Conservation (phyloP, 495 filamentous ascomycete genomes). For the Penicillium manginii region DNA sequence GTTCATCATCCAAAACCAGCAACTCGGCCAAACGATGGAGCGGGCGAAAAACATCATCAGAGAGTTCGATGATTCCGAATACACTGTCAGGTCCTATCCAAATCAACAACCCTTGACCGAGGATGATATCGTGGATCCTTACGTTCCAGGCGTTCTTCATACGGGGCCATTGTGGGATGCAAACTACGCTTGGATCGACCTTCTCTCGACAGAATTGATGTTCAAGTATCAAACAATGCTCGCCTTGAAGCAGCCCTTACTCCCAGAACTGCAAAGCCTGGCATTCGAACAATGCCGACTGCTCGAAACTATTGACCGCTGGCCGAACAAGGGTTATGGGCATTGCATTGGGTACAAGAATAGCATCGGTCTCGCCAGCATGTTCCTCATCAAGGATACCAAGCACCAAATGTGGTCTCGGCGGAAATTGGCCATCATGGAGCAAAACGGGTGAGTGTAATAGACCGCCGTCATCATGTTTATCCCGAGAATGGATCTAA, state of each 20-base stretch:
- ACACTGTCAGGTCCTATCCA: constrained; percentile 62
- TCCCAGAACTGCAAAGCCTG: constrained; percentile 57
- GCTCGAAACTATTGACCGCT: constrained; percentile 76
- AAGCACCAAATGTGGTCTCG: constrained; percentile 83
- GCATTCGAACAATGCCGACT: constrained; percentile 74
- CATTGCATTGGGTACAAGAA: constrained; percentile 74
- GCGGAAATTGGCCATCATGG: constrained; percentile 76
- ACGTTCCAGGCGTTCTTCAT: constrained; percentile 67
- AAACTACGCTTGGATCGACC: constrained; percentile 77
- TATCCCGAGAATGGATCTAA: constrained; percentile 6
- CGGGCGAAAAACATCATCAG: constrained; percentile 62
- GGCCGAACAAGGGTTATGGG: constrained; percentile 70
- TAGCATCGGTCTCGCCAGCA: constrained; percentile 70
- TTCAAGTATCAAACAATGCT: constrained; percentile 72
- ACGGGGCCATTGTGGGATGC: constrained; percentile 68
- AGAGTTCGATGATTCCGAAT: constrained; percentile 59
- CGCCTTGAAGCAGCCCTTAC: constrained; percentile 51
- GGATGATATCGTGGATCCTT: constrained; percentile 74
- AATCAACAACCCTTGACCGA: constrained; percentile 52
- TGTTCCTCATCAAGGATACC: constrained; percentile 76
- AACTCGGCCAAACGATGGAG: constrained; percentile 56
- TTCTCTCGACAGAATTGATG: constrained; percentile 78
- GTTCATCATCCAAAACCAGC: constrained; percentile 64
- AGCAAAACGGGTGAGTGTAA: constrained; percentile 76
- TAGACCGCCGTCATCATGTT: background rate